Evolutionary conservation across 176 grass and related monocot species (phyloP).

Genomic region (Guadua angustifolia): DNA sequence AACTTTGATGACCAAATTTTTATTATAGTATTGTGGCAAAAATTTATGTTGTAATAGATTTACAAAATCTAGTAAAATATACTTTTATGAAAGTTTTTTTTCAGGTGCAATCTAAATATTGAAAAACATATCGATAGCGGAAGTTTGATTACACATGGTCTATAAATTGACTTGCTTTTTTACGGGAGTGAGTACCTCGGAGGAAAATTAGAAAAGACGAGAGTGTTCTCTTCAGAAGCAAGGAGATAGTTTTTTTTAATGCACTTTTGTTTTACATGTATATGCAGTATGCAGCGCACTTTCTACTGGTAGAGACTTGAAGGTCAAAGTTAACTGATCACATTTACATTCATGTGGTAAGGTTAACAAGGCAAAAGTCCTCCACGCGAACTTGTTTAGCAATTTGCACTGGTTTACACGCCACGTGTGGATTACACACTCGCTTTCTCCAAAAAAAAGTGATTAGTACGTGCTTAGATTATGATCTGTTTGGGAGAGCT

Average conservation of each 20-base stretch:
- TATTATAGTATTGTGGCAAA: too few relatives aligned
- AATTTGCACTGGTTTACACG: too few relatives aligned
- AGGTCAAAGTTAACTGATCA: not conserved
- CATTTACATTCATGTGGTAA: not conserved
- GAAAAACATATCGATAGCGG: too few relatives aligned
- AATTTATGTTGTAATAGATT: too few relatives aligned
- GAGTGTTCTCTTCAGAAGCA: not conserved
- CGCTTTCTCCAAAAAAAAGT: not conserved
- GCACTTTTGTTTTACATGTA: not conserved
- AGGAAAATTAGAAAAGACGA: not conserved
- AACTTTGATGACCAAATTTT: too few relatives aligned
- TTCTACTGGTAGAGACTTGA: not conserved
- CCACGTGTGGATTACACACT: not conserved
- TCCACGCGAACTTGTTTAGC: not conserved
- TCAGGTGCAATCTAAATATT: too few relatives aligned
- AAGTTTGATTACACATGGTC: too few relatives aligned
- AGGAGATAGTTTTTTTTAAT: not conserved
- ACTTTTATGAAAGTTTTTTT: too few relatives aligned
- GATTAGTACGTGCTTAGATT: slow-evolving; percentile 35
- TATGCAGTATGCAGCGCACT: not conserved
- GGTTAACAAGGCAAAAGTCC: not conserved
- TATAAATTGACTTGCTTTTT: too few relatives aligned
- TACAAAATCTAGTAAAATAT: too few relatives aligned
- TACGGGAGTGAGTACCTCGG: not conserved
- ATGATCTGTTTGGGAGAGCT: too few relatives aligned